Conservation (phyloP, 768 basidiomycete genomes). For the Boletales sp. region DNA sequence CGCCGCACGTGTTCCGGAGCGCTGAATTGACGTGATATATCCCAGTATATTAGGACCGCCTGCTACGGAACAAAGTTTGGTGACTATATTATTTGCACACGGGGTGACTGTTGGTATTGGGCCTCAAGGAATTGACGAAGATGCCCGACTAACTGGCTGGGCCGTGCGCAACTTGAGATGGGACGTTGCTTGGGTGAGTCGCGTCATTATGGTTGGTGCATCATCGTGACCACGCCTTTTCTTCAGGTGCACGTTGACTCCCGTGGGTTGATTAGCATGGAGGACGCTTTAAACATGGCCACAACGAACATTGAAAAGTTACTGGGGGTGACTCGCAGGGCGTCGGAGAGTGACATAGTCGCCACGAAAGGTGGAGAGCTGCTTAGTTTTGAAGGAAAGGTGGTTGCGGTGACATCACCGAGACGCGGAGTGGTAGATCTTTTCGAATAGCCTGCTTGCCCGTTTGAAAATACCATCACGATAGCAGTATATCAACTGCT, state of each 20-base stretch:
- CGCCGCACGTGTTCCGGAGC: neutral
- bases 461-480: neutral
- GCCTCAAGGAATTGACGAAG: constrained; percentile 40
- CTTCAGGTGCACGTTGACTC: constrained; percentile 33
- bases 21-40: neutral
- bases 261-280: constrained; percentile 37
- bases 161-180: constrained; percentile 86
- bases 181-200: constrained; percentile 93
- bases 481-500: no score
- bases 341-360: constrained; percentile 34
- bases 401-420: constrained; percentile 40
- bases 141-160: constrained; percentile 69
- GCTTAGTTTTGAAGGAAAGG: constrained; percentile 44
- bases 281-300: constrained; percentile 39
- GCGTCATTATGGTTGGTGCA: neutral
- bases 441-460: constrained; percentile 21
- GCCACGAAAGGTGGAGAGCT: constrained; percentile 37
- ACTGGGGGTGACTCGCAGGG: constrained; percentile 32
- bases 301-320: constrained; percentile 41
- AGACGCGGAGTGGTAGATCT: constrained; percentile 34
- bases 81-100: constrained; percentile 54
- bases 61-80: constrained; percentile 58
- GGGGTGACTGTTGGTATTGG: constrained; percentile 67
- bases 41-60: constrained; percentile 68
- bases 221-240: neutral